Conservation (phyloP, 768 basidiomycete genomes). For the Sporobolomyces roseus region DNA sequence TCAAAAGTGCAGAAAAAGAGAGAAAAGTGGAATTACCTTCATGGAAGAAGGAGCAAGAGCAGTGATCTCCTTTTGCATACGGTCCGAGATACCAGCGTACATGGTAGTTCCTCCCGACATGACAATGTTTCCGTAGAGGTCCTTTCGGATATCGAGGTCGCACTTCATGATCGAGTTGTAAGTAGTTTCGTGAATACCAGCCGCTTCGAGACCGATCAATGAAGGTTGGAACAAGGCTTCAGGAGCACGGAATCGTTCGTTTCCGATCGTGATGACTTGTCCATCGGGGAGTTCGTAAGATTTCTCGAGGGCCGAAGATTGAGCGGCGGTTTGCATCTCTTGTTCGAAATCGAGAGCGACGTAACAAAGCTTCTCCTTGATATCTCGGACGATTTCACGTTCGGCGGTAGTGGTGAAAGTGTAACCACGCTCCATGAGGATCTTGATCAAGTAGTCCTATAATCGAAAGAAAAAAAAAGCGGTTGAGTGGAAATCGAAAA, state of each 20-base stretch:
- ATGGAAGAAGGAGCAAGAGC: constrained; percentile 78
- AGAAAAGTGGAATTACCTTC: constrained; percentile 56
- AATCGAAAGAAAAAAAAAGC: no score
- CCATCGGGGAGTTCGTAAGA: constrained; percentile 88
- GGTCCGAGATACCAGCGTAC: constrained; percentile 91
- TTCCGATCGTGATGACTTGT: constrained; percentile 91
- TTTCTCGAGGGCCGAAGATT: constrained; percentile 85
- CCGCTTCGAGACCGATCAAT: constrained; percentile 68
- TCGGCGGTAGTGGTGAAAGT: constrained; percentile 79
- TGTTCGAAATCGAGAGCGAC: constrained; percentile 92
- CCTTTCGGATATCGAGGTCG: constrained; percentile 76
- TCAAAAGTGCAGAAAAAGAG: no score
- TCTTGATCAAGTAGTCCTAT: constrained; percentile 71
- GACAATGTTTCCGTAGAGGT: constrained; percentile 72
- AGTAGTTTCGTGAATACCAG: constrained; percentile 88
- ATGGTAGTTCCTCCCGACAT: constrained; percentile 87
- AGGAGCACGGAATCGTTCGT: constrained; percentile 73
- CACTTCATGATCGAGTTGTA: constrained; percentile 83
- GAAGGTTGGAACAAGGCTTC: constrained; percentile 71
- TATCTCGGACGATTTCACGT: constrained; percentile 76
- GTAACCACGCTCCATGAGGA: constrained; percentile 85
- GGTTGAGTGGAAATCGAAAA: neutral
- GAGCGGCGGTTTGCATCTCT: constrained; percentile 84
- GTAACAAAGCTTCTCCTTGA: constrained; percentile 96
- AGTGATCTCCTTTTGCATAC: constrained; percentile 91